Percentiles rank a stretch among this genome's conserved stretches.
Conservation (phyloP, 208 protist genomes). For the Wallacemonas sp. region DNA sequence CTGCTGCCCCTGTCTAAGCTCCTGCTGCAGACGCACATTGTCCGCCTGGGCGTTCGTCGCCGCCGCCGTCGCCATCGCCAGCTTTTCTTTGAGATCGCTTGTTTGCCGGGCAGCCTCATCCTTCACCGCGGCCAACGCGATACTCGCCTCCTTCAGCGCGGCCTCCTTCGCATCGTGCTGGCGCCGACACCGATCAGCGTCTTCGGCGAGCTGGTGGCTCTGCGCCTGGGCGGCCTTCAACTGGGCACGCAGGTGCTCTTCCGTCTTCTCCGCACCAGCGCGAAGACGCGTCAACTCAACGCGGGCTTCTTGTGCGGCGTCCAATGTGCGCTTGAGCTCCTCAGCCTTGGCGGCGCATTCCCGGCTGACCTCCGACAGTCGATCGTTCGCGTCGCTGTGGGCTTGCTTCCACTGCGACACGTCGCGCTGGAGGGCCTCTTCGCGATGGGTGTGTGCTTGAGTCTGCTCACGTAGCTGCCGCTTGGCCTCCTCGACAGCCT, state of each 20-base stretch:
- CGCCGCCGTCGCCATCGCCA: conserved; percentile 29
- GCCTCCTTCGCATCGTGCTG: conserved; percentile 33
- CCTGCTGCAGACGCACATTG: conserved; percentile 39
- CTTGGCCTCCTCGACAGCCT: conserved; percentile 9
- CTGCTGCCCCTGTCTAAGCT: conserved; percentile 43
- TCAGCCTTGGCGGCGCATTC: conserved; percentile 13
- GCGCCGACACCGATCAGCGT: conserved; percentile 18
- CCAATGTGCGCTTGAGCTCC: conserved; percentile 19
- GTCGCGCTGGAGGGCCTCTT: conserved; percentile 9
- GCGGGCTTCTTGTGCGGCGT: conserved; percentile 19
- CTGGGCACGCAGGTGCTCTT: conserved; percentile 23
- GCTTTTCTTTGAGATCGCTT: conserved; percentile 40
- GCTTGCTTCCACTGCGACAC: conserved; percentile 10
- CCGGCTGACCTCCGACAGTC: conserved; percentile 11
- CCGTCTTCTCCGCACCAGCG: conserved; percentile 3
- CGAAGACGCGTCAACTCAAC: conserved; percentile 15
- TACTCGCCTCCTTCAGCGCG: conserved; percentile 21
- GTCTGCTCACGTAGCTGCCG: not conserved
- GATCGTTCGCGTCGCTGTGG: not conserved
- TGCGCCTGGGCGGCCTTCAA: conserved; percentile 27
- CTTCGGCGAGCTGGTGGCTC: conserved; percentile 23
- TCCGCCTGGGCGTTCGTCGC: conserved; percentile 30
- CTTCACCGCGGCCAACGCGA: conserved; percentile 13
- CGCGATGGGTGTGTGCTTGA: conserved; percentile 8
- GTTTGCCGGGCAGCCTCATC: conserved; percentile 21